A percentile compares a stretch with the other conserved stretches of the same genome.
phyloP scores from a whole-genome alignment of 129 eudicot genomes.

The Helianthus tuberosus region DNA sequence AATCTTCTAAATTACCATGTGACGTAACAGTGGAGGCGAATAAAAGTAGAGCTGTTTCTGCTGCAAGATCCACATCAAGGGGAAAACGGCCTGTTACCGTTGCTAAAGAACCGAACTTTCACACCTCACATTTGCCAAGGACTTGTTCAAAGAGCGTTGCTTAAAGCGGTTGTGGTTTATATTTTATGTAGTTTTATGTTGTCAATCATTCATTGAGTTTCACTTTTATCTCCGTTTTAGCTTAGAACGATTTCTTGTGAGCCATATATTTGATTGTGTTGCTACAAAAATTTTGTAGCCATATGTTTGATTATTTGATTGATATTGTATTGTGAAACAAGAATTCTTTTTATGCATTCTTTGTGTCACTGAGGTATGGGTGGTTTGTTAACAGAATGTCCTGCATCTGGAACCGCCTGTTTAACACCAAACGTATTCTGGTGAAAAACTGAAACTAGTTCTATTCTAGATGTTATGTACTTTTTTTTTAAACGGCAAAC shows the following conservation, averaged over 20 bases:
- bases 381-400: constrained; percentile 32
- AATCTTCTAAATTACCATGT: constrained; percentile 31
- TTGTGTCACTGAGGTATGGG: neutral
- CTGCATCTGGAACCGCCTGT: constrained; percentile 83
- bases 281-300: constrained; percentile 35
- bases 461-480: neutral
- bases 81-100: constrained; percentile 52
- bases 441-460: neutral
- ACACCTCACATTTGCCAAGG: constrained; percentile 48
- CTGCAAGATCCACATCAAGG: constrained; percentile 41
- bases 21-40: constrained; percentile 17
- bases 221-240: neutral
- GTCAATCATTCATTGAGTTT: constrained; percentile 55
- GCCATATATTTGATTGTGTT: constrained; percentile 11
- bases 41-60: constrained; percentile 32
- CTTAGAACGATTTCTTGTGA: neutral
- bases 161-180: constrained; percentile 14
- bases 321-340: neutral
- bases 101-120: constrained; percentile 63
- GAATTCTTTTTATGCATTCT: neutral
- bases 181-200: constrained; percentile 31
- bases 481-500: no score
- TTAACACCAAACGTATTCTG: neutral
- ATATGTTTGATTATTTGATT: constrained; percentile 1
- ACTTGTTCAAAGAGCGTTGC: constrained; percentile 41